These are phyloP conservation scores for Monilinia aucupariae DNA, from an alignment of 2,329 filamentous ascomycete species.

Conservation along the genomic window DNA sequence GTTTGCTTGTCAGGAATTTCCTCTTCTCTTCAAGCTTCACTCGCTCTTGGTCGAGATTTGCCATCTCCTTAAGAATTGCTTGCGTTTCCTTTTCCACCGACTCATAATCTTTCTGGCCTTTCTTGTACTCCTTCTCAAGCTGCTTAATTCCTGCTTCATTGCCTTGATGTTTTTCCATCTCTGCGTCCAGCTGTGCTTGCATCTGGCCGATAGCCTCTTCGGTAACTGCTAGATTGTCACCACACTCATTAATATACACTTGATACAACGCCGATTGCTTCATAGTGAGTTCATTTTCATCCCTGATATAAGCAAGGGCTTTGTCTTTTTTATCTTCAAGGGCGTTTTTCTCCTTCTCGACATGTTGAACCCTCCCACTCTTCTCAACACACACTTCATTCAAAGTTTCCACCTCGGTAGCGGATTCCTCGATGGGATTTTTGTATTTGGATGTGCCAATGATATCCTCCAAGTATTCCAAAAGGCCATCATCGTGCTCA, in stretches of 20 bases:
- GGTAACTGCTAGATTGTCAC: conserved; percentile 81
- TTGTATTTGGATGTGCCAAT: conserved; percentile 99
- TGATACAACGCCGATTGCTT: conserved; percentile 94
- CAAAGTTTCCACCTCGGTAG: conserved; percentile 79
- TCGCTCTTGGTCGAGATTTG: conserved; percentile 89
- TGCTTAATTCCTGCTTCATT: conserved; percentile 86
- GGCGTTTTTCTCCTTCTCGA: conserved; percentile 91
- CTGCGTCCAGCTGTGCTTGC: conserved; percentile 77
- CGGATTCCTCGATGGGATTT: conserved; percentile 89
- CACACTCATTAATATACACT: conserved; percentile 80
- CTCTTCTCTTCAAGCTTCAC: conserved; percentile 98
- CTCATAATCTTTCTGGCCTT: conserved; percentile 78
- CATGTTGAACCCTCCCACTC: conserved; percentile 89
- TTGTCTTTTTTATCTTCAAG: conserved; percentile 97
- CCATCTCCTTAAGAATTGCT: conserved; percentile 74
- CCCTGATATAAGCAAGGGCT: conserved; percentile 78
- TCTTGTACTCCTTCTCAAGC: conserved; percentile 77
- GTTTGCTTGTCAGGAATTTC: conserved; percentile 86
- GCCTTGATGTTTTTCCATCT: conserved; percentile 87
- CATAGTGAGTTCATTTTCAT: conserved; percentile 85
- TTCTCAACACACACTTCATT: conserved; percentile 97
- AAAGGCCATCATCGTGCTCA: conserved; percentile 90
- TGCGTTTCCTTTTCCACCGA: conserved; percentile 77
- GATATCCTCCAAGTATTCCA: conserved; percentile 97
- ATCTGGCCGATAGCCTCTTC: conserved; percentile 88